A percentile compares a stretch with the other conserved stretches of the same genome.
Evolutionary conservation across 2,329 filamentous ascomycete species (phyloP).

Genomic region (Venturiaceae sp.): DNA sequence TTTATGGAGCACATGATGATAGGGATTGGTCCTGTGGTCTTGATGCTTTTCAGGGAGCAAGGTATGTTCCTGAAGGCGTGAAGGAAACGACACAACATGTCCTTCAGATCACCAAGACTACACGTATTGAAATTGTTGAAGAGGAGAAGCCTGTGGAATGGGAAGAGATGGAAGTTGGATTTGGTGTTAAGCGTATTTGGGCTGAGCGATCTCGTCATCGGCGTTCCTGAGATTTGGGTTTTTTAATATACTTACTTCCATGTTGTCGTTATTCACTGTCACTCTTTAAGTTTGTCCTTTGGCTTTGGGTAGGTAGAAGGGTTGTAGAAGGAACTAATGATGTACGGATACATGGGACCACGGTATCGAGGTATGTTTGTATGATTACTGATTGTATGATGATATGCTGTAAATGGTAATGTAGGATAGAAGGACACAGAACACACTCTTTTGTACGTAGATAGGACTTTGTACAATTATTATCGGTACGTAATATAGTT

Average conservation of each 20-base stretch:
- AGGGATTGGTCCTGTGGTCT: neutral
- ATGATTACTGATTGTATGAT: neutral
- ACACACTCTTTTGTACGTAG: neutral
- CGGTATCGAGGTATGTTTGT: neutral
- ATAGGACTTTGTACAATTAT: neutral
- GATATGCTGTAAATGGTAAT: neutral
- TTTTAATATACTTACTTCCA: neutral
- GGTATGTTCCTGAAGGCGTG: neutral
- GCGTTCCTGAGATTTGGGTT: neutral
- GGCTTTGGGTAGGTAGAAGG: neutral
- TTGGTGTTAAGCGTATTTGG: neutral
- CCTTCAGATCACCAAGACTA: neutral
- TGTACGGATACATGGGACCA: neutral
- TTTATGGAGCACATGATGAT: neutral
- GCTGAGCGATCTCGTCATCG: neutral
- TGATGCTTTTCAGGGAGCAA: neutral
- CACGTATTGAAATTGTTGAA: neutral
- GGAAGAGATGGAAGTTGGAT: neutral
- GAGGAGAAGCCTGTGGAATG: neutral
- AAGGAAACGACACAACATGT: neutral
- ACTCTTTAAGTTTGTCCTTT: neutral
- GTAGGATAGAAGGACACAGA: neutral
- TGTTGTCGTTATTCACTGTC: neutral
- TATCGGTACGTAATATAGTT: neutral
- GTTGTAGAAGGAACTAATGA: too few relatives aligned